phyloP scores from a whole-genome alignment of 192 early-diverging fungal species.

The Coemansia sp. region DNA sequence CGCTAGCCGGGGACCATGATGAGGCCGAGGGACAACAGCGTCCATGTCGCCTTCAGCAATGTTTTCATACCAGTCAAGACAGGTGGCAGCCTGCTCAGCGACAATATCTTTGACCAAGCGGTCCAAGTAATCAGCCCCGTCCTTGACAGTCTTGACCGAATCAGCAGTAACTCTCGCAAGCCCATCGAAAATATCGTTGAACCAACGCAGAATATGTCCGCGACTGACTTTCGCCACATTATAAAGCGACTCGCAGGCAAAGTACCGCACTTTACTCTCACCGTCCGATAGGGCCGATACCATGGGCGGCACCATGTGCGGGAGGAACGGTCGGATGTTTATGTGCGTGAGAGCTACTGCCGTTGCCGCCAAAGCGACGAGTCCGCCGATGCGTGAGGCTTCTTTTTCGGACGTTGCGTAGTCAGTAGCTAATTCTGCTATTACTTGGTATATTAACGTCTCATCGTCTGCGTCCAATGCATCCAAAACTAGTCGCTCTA shows the following conservation, averaged over 20 bases:
- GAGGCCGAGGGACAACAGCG: no score
- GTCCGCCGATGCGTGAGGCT: constrained; percentile 89
- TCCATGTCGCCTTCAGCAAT: constrained; percentile 5
- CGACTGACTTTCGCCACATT: constrained; percentile 97
- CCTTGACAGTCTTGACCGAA: constrained; percentile 89
- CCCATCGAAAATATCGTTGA: constrained; percentile 98
- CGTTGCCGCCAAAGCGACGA: constrained; percentile 89
- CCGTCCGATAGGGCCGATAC: constrained; percentile 91
- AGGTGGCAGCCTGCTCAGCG: constrained; percentile 83
- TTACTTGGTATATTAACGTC: constrained; percentile 68
- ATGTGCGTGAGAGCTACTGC: constrained; percentile 87
- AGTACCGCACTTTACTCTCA: constrained; percentile 94
- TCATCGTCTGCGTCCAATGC: constrained; percentile 61
- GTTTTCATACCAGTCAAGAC: constrained; percentile 57
- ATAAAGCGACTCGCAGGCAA: constrained; percentile 98
- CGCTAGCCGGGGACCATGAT: constrained; percentile 46
- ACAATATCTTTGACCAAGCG: constrained; percentile 97
- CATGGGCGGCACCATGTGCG: constrained; percentile 90
- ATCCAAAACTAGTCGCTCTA: constrained; percentile 84
- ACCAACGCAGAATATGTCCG: constrained; percentile 85
- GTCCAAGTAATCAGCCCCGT: constrained; percentile 93
- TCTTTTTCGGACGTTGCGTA: constrained; percentile 88
- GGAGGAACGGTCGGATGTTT: constrained; percentile 67
- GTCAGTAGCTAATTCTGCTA: constrained; percentile 80
- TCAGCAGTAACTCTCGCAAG: constrained; percentile 88